Evolutionary conservation across 805 yeast genomes (phyloP), one percentile per base, ranked within the genome.

Genomic region (Priceomyces carsonii): DNA sequence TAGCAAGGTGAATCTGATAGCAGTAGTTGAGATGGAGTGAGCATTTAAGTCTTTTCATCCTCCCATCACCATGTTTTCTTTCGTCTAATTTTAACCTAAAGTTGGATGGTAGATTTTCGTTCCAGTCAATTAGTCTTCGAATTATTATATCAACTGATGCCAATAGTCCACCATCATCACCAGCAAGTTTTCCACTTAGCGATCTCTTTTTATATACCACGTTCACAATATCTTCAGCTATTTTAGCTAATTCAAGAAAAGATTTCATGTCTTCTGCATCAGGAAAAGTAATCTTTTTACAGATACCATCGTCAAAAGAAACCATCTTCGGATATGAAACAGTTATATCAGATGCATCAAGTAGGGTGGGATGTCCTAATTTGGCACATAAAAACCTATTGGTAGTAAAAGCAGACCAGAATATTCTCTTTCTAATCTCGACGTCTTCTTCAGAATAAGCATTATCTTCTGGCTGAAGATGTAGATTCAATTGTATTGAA

Each of bases 341-440:
- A 14, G 16, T 29, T 15, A 29, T 29, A 21, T 29, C 20, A 19
- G 22, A 17, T 9, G 16, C 8, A 4, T 29, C 18, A 14, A 17
- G 13, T 15, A 19, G 20, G 10, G 19, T 29, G 12, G 32, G 32
- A 15, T 29, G 32, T 6, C 32, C 32, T 15, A 29, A 29, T 19
- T 29, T 29, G 12, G 32, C 32, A 29, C 22, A 14, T 14, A 29
- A 23, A 18, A 29, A 29, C 19, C 32, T 8, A 17, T 29, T 29
- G 14, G 32, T 18, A 14, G 32, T 29, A 29, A 17, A 29, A 5
- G 32, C 37, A 27, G 33, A 16, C 37, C 37, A 34, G 16, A 34
- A 20, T 18, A 34, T 27, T 26, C 27, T 13, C 9, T 24, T 34
- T 33, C 36, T 5, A n/a, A 12, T 14, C 12, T 32, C 35, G 15